Base-by-base conservation (phyloP, 2,329 filamentous ascomycete genomes). In the Amauroascus verrucosus region DNA sequence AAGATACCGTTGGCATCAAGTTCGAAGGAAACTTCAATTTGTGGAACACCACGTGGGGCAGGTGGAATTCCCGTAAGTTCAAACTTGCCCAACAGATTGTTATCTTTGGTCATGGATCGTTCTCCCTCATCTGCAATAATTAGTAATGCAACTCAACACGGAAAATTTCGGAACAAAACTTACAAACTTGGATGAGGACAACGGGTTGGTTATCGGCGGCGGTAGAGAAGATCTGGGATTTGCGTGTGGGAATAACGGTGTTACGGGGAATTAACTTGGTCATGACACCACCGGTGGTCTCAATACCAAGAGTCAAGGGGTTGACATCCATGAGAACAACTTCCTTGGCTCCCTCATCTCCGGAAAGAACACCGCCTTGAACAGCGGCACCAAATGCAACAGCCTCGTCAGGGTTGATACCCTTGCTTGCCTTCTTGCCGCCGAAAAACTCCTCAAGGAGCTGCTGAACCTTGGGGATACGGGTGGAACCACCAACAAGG, bases 331-430 rank as follows among this genome's bases (percentile, higher is more conserved):
- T 93, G 64, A 95, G 88, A 68, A 96, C 88, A 59, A 95, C 71
- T 3, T 84, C 82, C n/a, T 75, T 77, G 59, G 87, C 86, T 67
- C 84, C 85, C 67, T 85, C 81, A 76, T 96, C 88, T 62, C 89
- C 89, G 63, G 89, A 86, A 58, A 98, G 80, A 67, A 97, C 84
- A 85, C 90, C 91, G 76, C 86, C 93, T 77, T 98, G 93, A 63
- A 97, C 89, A 63, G 93, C 91, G 60, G 93, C 93, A 76, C 93
- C 93, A 71, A 90, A 97, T 68, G 93, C 93, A 63, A 97, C 93
- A 76, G 93, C 93, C 80, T 97, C 93, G 69, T 98, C 93, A 64
- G 93, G 93, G 83, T 97, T 97, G 72, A 98, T 95, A 75, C 89
- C 88, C 88, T 97, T 97, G 81, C 86, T 90, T 64, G 90, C 89